A percentile compares a stretch with the other conserved stretches of the same genome.
These are phyloP conservation scores for Colletotrichum higginsianum DNA, from an alignment of 2,329 filamentous ascomycete species.

Conservation along the genomic window DNA sequence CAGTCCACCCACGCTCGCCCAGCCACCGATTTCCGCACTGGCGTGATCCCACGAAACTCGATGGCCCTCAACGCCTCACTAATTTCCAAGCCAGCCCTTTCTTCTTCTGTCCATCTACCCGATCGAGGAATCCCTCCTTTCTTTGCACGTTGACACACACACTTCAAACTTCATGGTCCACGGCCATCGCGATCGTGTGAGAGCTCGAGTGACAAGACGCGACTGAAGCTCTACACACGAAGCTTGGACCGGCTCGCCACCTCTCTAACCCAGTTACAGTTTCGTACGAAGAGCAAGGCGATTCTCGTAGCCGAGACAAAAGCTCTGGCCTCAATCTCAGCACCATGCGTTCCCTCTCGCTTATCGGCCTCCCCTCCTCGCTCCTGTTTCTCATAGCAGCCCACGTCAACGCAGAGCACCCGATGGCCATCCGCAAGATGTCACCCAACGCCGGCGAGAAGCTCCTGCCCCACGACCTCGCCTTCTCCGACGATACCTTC, in stretches of 20 bases:
- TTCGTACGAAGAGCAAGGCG: background rate
- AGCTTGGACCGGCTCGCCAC: constrained; percentile 9
- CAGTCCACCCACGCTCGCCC: constrained; percentile 21
- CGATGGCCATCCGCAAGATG: constrained; percentile 81
- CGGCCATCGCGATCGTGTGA: background rate
- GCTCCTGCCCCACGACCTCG: constrained; percentile 78
- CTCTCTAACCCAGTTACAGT: constrained; percentile 10
- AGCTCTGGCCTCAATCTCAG: background rate
- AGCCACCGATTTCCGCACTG: constrained; percentile 39
- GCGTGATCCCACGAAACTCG: constrained; percentile 11
- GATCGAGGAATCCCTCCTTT: background rate
- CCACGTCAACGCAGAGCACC: constrained; percentile 58
- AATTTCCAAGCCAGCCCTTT: constrained; percentile 12
- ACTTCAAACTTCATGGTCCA: background rate
- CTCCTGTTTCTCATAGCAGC: constrained; percentile 62
- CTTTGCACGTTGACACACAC: background rate
- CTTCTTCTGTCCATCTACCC: background rate
- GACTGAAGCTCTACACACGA: constrained; percentile 11
- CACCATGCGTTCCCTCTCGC: constrained; percentile 57
- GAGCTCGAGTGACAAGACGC: constrained; percentile 2
- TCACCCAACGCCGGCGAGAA: constrained; percentile 79
- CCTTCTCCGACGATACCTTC: constrained; percentile 54
- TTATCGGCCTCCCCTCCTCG: constrained; percentile 60
- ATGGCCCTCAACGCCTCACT: constrained; percentile 15
- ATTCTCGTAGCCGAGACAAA: background rate